Evolutionary conservation across 176 grass and related monocot species (phyloP).

Genomic region (Dendrocalamus sinicus): DNA sequence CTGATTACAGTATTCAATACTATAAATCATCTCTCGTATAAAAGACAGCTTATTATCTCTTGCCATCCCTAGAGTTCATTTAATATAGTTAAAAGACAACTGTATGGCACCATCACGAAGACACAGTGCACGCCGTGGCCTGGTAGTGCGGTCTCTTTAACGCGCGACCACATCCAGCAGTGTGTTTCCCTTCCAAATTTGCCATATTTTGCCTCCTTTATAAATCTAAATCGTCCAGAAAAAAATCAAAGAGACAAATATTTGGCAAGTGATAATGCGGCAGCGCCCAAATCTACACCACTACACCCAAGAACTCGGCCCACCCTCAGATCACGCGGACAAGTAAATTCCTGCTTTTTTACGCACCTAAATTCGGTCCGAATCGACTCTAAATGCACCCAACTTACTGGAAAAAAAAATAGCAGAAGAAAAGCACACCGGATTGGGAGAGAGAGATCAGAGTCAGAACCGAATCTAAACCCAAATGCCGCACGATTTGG

Average conservation of each 20-base stretch:
- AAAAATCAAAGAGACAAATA: background rate
- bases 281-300: conserved; percentile 23
- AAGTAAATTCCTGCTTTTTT: too few relatives aligned
- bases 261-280: background rate
- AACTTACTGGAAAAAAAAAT: background rate
- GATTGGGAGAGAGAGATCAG: background rate
- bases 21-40: too few relatives aligned
- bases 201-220: background rate
- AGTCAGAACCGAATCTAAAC: background rate
- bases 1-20: too few relatives aligned
- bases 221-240: background rate
- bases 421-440: background rate
- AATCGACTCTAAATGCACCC: conserved; percentile 7
- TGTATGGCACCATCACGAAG: too few relatives aligned
- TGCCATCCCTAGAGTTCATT: too few relatives aligned
- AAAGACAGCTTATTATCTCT: too few relatives aligned
- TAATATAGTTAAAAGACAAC: too few relatives aligned
- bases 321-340: background rate
- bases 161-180: too few relatives aligned
- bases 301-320: background rate
- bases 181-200: too few relatives aligned
- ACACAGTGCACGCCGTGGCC: too few relatives aligned
- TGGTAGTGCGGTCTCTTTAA: too few relatives aligned
- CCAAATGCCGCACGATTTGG: conserved; percentile 26
- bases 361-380: background rate